Evolutionary conservation across 2,329 filamentous ascomycete genomes (phyloP), one percentile per base, ranked within the genome.

Genomic region (Neopestalotiopsis sp.): DNA sequence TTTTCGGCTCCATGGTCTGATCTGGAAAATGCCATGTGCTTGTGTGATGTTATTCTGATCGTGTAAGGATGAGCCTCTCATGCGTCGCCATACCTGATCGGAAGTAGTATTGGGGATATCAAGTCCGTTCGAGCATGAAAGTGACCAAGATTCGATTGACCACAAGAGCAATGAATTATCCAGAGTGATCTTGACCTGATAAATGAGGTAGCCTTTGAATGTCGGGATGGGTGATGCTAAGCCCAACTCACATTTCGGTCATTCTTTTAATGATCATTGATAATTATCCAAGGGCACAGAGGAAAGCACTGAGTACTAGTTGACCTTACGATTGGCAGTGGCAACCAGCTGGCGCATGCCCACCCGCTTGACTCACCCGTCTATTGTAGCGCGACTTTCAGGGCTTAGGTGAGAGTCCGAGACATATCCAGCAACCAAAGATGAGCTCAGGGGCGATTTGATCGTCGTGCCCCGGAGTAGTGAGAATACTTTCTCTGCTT

Each of bases 341-440:
- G 57, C 59, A 1, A 38, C 7, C 32, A 40, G 34, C 59, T 34
- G 30, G 57, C 57, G 2, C 4, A 10, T 59, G 28, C 6, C 6
- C 5, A 34, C 2, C 24, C n/a, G 7, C 24, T 30, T 34, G 57
- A 59, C 17, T 17, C 24, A 30, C 4, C 20, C 17, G 13, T 14
- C 59, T 5, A 20, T 30, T 20, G n/a, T 62, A 40, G 59, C 59
- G 59, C 32, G 9, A 20, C 30, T 40, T 62, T 34, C 59, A 62
- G 59, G 42, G 59, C 32, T 62, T 13, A 62, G 28, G 59, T 40
- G 59, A 62, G 32, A 40, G n/a, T 17, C 58, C 20, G 28, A 38
- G 34, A 20, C 32, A 62, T 40, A 17, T 40, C 20, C 45, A 52
- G 20, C 45, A 20, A 7, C 20, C 45, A 20, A 49, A n/a, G 45